Evolutionary conservation across 1,139 yeast genomes (phyloP).

Genomic region (Blastobotrys persicus): DNA sequence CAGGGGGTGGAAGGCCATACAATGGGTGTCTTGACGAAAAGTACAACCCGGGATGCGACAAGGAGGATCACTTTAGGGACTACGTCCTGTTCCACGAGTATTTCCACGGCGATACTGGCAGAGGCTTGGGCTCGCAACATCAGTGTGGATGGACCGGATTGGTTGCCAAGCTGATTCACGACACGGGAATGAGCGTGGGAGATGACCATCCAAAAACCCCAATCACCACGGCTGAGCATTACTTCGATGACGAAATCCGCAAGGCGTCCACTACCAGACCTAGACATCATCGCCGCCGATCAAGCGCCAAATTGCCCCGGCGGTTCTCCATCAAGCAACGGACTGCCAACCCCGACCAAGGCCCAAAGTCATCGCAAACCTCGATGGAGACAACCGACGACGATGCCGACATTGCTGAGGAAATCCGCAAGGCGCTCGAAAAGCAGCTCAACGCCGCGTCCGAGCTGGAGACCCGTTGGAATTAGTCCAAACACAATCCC

Average conservation of each 20-base stretch:
- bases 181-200: slow-evolving; percentile 64
- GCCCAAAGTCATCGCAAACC: not conserved
- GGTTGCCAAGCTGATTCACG: slow-evolving; percentile 91
- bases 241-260: slow-evolving; percentile 39
- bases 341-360: not conserved
- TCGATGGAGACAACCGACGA: slow-evolving; percentile 9
- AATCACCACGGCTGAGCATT: slow-evolving; percentile 39
- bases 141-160: slow-evolving; percentile 98
- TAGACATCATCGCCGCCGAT: slow-evolving; percentile 26
- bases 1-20: slow-evolving; percentile 68
- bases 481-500: no score
- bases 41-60: slow-evolving; percentile 48
- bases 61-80: slow-evolving; percentile 73
- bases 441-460: slow-evolving; percentile 16
- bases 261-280: slow-evolving; percentile 17
- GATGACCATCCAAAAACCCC: slow-evolving; percentile 37
- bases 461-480: slow-evolving; percentile 18
- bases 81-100: slow-evolving; percentile 82
- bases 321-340: slow-evolving; percentile 11
- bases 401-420: slow-evolving; percentile 22
- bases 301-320: slow-evolving; percentile 23
- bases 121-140: slow-evolving; percentile 93
- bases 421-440: slow-evolving; percentile 23
- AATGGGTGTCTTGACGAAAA: slow-evolving; percentile 57
- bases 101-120: slow-evolving; percentile 93